Evolutionary conservation across 2,329 filamentous ascomycete species (phyloP), one percentile per base, ranked within the genome.

Genomic region (Orbilia oligospora): DNA sequence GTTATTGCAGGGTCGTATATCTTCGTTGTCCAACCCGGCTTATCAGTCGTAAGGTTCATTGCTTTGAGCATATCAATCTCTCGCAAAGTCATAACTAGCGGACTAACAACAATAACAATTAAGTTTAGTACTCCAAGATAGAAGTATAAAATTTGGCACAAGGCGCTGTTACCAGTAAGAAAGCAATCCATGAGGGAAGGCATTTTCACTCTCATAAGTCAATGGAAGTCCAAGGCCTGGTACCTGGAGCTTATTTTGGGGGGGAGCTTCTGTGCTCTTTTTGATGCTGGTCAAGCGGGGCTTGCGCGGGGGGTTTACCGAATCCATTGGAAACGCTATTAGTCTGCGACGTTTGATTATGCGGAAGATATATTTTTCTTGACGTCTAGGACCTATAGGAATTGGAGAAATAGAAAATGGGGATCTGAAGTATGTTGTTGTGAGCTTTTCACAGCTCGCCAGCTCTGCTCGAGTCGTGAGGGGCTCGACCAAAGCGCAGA

Each of bases 11-110:
- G 81, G 71, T 85, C 81, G 71, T 83, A 84, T 8, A 85, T 82
- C 69, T 85, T 84, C 18, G 78, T 72, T 41, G 84, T 80, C 85
- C 84, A 86, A 38, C 83, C 80, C 0, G 81, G 80, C 78, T 85
- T 86, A 80, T 86, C 84, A 0, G 84, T 84, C 24, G 86, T 80
- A 4, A 70, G 51, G 55, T 84, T 83, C 80, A 85, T 83, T 24
- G 85, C 56, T 2, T 80, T 72, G 24, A 85, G 81, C 83, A 85
- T 85, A 33, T 81, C 82, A 3, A 84, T 75, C 80, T 85, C 84
- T 16, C 84, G 55, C 18, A 64, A 10, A 0, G 67, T 71, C 16
- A 20, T 36, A 12, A 71, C 18, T n/a, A 10, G 48, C 3, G 55
- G 55, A 16, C 67, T 71, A 44, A n/a, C n/a, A n/a, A n/a, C n/a